A percentile compares a stretch with the other conserved stretches of the same genome.
Evolutionary conservation across 257 asterid genomes (phyloP).

Genomic region (Avicennia marina): DNA sequence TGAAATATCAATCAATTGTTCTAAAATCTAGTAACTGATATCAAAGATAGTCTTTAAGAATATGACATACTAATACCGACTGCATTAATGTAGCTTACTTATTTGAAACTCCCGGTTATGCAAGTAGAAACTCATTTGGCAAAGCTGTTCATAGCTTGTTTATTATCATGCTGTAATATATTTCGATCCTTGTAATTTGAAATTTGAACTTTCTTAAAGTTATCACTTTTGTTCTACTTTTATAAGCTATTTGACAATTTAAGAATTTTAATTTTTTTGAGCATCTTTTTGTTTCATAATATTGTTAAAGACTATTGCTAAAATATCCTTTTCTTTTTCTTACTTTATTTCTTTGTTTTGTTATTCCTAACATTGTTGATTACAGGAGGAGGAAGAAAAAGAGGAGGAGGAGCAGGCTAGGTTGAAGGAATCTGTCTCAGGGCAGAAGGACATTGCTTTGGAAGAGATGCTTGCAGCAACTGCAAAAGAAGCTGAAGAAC

Average conservation of each 20-base stretch:
- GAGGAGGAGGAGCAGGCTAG: constrained; percentile 82
- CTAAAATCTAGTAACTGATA: no score
- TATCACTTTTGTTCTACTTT: constrained; percentile 7
- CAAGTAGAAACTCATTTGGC: no score
- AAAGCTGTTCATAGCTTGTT: no score
- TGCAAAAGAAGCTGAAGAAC: constrained; percentile 61
- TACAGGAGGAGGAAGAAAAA: constrained; percentile 89
- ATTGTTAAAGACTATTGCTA: not conserved
- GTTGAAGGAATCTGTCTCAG: constrained; percentile 57
- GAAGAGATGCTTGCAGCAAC: constrained; percentile 81
- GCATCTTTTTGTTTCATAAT: not conserved
- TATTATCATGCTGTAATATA: no score
- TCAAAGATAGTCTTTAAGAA: no score
- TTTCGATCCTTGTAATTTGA: constrained; percentile 1
- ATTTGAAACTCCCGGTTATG: no score
- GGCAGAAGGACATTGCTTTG: constrained; percentile 83
- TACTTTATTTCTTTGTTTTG: not conserved
- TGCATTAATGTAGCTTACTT: no score
- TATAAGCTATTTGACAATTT: constrained; percentile 7
- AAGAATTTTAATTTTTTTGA: not conserved
- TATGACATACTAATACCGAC: no score
- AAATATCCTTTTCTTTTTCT: not conserved
- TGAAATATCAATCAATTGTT: no score
- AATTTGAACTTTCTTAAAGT: constrained; percentile 2
- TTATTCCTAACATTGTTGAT: constrained; percentile 20